A percentile compares a stretch with the other conserved stretches of the same genome.
Conservation (phyloP, 2,329 filamentous ascomycete species). For the Arachnopeziza araneosa region DNA sequence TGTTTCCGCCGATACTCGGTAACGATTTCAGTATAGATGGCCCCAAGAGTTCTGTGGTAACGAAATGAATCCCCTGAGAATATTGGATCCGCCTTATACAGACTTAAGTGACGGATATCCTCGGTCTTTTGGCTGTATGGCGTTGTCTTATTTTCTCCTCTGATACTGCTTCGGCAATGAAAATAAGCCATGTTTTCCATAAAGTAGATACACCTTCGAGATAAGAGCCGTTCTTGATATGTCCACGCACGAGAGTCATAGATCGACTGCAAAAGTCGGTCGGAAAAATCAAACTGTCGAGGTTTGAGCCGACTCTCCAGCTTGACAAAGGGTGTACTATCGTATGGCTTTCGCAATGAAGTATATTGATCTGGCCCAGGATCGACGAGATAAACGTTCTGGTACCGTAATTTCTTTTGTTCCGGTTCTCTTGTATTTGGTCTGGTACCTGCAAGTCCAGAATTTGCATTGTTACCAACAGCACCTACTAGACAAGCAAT, state of each 20-base stretch:
- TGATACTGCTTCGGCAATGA: background rate
- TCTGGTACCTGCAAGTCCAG: background rate
- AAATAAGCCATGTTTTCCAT: background rate
- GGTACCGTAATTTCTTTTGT: background rate
- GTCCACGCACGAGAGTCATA: slow-evolving; percentile 2
- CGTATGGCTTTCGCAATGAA: background rate
- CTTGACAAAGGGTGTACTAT: background rate
- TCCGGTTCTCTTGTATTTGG: background rate
- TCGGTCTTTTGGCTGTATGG: background rate
- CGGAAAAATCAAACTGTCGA: background rate
- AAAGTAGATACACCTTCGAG: background rate
- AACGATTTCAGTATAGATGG: background rate
- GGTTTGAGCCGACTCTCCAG: background rate
- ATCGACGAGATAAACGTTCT: background rate
- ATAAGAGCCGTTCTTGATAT: background rate
- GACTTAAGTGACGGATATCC: background rate
- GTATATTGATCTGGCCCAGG: background rate
- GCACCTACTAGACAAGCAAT: background rate
- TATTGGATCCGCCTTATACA: background rate
- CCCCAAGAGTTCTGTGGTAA: background rate
- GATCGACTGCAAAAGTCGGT: background rate
- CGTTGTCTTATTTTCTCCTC: background rate
- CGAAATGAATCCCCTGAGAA: background rate
- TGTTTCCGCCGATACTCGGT: background rate
- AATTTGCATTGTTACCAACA: background rate